Conservation (phyloP, 495 filamentous ascomycete genomes). For the Acidomyces sp. region DNA sequence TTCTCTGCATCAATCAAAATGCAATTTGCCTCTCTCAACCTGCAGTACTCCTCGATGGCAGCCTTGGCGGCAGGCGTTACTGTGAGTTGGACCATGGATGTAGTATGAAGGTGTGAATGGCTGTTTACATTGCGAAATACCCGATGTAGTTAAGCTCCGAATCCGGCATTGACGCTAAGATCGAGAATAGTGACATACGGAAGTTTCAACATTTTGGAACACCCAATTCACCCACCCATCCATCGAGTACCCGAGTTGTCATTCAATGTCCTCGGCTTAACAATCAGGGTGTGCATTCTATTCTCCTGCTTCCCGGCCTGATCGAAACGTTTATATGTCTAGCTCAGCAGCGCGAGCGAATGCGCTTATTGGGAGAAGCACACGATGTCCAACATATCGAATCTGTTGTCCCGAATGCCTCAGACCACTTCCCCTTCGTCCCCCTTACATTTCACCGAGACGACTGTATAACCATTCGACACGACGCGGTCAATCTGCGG, state of each 20-base stretch:
- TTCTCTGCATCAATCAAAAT: neutral
- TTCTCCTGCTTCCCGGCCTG: neutral
- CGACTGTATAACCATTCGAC: slow-evolving; percentile 22
- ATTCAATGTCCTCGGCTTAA: too few relatives aligned
- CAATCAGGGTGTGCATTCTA: too few relatives aligned
- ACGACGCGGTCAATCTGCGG: slow-evolving; percentile 38
- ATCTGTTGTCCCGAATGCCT: slow-evolving; percentile 18
- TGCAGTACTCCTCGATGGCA: slow-evolving; percentile 38
- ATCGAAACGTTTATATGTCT: slow-evolving; percentile 7
- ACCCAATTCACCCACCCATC: too few relatives aligned
- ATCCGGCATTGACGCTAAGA: neutral
- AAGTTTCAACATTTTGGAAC: too few relatives aligned
- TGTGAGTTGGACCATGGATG: slow-evolving; percentile 64
- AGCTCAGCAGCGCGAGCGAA: slow-evolving; percentile 1
- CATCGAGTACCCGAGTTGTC: too few relatives aligned
- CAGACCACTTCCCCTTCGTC: slow-evolving; percentile 10
- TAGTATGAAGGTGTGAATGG: too few relatives aligned
- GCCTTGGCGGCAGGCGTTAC: slow-evolving; percentile 58
- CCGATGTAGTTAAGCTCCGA: too few relatives aligned
- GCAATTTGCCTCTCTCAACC: neutral
- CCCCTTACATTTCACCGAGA: neutral
- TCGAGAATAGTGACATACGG: too few relatives aligned
- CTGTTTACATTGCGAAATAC: too few relatives aligned
- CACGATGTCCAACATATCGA: neutral
- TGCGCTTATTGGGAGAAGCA: slow-evolving; percentile 9